Evolutionary conservation across 2,329 filamentous ascomycete genomes (phyloP).

Genomic region (Verruconis gallopava): DNA sequence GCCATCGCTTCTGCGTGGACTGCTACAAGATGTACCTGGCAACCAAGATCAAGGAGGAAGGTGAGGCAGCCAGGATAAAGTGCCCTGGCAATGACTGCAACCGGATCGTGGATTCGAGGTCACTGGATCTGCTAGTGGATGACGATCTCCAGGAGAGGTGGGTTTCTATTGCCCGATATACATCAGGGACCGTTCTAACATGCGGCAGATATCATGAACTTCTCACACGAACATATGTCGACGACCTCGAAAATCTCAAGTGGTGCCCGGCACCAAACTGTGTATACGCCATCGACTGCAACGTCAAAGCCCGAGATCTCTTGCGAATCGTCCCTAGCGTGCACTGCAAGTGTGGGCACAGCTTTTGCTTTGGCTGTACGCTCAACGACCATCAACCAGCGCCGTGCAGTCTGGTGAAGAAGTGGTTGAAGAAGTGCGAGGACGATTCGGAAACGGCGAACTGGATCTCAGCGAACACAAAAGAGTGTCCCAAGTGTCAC

Average conservation of each 20-base stretch:
- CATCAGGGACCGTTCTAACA: conserved; percentile 11
- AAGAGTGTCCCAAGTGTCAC: conserved; percentile 90
- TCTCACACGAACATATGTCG: conserved; percentile 87
- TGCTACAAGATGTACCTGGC: conserved; percentile 86
- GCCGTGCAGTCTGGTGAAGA: conserved; percentile 81
- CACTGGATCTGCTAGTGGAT: conserved; percentile 62
- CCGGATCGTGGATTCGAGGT: conserved; percentile 81
- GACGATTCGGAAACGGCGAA: conserved; percentile 98
- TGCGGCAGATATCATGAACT: conserved; percentile 63
- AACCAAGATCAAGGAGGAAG: conserved; percentile 91
- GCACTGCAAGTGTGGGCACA: conserved; percentile 67
- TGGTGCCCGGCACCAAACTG: conserved; percentile 99
- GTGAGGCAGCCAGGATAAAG: conserved; percentile 87
- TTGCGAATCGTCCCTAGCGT: conserved; percentile 81
- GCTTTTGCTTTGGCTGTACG: conserved; percentile 92
- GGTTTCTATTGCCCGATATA: conserved; percentile 14
- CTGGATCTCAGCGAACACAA: conserved; percentile 98
- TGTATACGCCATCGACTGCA: conserved; percentile 80
- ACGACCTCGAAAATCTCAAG: conserved; percentile 88
- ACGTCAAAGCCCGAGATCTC: conserved; percentile 76
- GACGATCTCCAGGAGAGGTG: conserved; percentile 43
- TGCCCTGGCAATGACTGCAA: conserved; percentile 82
- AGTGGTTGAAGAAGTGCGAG: conserved; percentile 95
- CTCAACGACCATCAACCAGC: conserved; percentile 85
- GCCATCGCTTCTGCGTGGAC: conserved; percentile 81